Evolutionary conservation across 768 basidiomycete genomes (phyloP).

Genomic region (Sporobolomyces pararoseus): DNA sequence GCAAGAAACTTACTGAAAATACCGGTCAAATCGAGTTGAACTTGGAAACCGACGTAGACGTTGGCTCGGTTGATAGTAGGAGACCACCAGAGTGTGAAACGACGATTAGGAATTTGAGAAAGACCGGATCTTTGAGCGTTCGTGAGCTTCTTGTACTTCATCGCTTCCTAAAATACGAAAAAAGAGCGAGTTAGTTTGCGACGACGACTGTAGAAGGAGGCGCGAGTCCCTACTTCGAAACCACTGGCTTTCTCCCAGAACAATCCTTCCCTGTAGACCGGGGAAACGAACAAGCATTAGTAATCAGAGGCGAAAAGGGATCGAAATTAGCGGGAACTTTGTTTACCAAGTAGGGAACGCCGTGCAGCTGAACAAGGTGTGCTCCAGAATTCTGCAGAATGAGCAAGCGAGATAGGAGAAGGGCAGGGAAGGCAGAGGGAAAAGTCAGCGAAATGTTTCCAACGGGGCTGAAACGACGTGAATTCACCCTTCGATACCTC

Average conservation of each 20-base stretch:
- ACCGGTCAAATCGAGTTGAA: conserved; percentile 94
- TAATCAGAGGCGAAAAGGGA: too few species aligned
- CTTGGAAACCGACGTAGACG: conserved; percentile 99
- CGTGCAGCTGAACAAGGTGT: conserved; percentile 95
- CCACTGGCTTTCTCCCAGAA: conserved; percentile 61
- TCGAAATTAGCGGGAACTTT: neutral
- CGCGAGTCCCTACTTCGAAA: too few species aligned
- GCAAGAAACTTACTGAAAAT: conserved; percentile 61
- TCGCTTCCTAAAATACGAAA: conserved; percentile 45
- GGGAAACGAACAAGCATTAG: conserved; percentile 58
- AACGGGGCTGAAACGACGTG: neutral
- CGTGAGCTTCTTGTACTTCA: conserved; percentile 62
- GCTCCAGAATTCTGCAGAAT: conserved; percentile 66
- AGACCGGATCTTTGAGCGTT: conserved; percentile 98
- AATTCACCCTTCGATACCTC: conserved; percentile 76
- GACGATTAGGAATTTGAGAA: conserved; percentile 96
- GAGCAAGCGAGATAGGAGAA: neutral
- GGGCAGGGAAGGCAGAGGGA: neutral
- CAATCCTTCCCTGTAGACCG: conserved; percentile 92
- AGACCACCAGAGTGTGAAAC: conserved; percentile 69
- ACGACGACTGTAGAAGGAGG: neutral
- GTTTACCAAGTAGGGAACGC: conserved; percentile 21
- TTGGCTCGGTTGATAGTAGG: conserved; percentile 97
- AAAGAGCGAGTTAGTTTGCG: too few species aligned
- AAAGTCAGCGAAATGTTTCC: conserved; percentile 11